These are phyloP conservation scores for Trichoderma koningii DNA, from an alignment of 2,329 filamentous ascomycete species.

Conservation along the genomic window DNA sequence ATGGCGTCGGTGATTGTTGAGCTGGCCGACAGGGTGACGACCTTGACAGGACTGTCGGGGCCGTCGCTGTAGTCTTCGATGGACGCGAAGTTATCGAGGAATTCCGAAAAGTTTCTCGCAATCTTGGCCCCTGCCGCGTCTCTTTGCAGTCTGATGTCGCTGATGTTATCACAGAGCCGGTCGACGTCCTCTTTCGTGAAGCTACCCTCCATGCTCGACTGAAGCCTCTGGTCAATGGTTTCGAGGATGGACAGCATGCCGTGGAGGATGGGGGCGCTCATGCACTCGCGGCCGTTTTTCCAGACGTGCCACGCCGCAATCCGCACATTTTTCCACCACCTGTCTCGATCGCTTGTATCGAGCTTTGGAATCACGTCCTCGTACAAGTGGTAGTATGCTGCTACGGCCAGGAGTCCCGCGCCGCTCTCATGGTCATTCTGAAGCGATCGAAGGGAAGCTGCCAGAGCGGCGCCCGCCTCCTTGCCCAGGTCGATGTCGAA, in stretches of 20 bases:
- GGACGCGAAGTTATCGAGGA: conserved; percentile 34
- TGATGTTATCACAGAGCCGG: conserved; percentile 31
- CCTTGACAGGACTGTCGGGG: conserved; percentile 41
- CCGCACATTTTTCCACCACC: conserved; percentile 59
- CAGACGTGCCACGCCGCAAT: conserved; percentile 64
- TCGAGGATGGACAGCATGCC: conserved; percentile 51
- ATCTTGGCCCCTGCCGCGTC: conserved; percentile 39
- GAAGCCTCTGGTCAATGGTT: conserved; percentile 40
- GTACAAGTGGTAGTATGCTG: conserved; percentile 52
- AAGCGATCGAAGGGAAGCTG: conserved; percentile 51
- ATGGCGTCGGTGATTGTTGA: conserved; percentile 60
- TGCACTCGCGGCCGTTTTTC: conserved; percentile 66
- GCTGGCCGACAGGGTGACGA: conserved; percentile 64
- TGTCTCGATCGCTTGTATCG: conserved; percentile 35
- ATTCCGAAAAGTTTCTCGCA: conserved; percentile 39
- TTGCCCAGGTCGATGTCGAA: conserved; percentile 55
- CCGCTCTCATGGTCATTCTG: conserved; percentile 60
- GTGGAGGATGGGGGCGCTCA: conserved; percentile 61
- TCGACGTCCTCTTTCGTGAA: conserved; percentile 27
- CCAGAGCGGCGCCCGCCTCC: conserved; percentile 49
- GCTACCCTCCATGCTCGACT: neutral
- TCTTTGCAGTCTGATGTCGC: conserved; percentile 31
- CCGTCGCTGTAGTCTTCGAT: neutral
- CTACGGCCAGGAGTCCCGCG: conserved; percentile 58
- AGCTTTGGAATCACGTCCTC: conserved; percentile 47